Conservation (phyloP, 352 stramenopile species). For the Phytophthora citrophthora region DNA sequence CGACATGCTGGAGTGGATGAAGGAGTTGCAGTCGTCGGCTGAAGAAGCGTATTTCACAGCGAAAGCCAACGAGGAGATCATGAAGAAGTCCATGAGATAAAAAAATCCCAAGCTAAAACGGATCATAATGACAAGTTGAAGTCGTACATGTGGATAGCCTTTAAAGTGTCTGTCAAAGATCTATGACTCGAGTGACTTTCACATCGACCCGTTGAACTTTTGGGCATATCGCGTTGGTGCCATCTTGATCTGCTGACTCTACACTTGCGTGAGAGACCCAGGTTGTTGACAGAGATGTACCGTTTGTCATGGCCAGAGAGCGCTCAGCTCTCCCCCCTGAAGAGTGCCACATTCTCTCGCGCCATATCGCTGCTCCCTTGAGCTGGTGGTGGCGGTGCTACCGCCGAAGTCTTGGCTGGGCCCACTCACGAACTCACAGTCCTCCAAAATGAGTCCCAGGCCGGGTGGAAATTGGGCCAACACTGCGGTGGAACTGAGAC, state of each 20-base stretch:
- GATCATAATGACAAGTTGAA: constrained; percentile 1
- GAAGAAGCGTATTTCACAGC: constrained; percentile 51
- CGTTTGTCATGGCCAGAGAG: constrained; percentile 12
- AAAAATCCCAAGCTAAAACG: too few relatives aligned
- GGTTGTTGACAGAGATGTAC: not conserved
- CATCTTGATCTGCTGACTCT: constrained; percentile 2
- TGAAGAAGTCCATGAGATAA: constrained; percentile 43
- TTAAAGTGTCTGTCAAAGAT: not conserved
- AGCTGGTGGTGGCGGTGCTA: not conserved
- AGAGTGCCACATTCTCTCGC: constrained; percentile 24
- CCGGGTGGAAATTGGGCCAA: not conserved
- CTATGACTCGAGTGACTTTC: not conserved
- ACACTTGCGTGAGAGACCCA: too few relatives aligned
- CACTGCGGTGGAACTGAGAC: constrained; percentile 14
- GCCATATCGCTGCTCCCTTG: constrained; percentile 22
- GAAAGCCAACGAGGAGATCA: constrained; percentile 53
- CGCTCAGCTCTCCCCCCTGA: not conserved
- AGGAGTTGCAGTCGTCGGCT: constrained; percentile 42
- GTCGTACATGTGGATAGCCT: not conserved
- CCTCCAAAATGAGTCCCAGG: constrained; percentile 2
- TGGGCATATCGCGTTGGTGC: not conserved
- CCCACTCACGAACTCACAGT: constrained; percentile 19
- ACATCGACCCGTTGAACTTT: not conserved
- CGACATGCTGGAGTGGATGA: constrained; percentile 43
- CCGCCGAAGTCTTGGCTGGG: not conserved